A percentile compares a stretch with the other conserved stretches of the same genome.
Conservation (phyloP, 2,329 filamentous ascomycete genomes). For the Nothophoma quercina region DNA sequence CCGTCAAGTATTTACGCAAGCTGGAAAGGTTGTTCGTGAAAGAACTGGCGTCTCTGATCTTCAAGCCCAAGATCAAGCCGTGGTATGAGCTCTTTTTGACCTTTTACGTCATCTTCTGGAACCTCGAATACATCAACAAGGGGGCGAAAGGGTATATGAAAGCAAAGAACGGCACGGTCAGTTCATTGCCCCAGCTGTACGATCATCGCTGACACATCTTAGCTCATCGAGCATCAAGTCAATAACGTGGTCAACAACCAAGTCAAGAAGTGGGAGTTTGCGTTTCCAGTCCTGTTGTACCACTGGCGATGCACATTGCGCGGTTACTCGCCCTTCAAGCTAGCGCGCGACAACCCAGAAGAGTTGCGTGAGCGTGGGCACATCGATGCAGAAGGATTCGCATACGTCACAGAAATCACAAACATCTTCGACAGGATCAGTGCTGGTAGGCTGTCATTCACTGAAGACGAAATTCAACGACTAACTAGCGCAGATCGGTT, state of each 20-base stretch:
- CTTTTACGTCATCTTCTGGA: constrained; percentile 47
- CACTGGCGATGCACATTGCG: constrained; percentile 45
- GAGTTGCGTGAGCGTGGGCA: constrained; percentile 40
- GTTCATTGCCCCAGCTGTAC: constrained; percentile 9
- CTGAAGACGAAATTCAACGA: not conserved
- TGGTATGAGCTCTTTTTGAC: constrained; percentile 49
- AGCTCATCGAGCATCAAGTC: constrained; percentile 44
- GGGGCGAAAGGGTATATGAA: constrained; percentile 45
- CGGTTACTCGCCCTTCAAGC: constrained; percentile 42
- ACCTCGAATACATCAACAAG: constrained; percentile 47
- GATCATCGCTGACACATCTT: constrained; percentile 20
- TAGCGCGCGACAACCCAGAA: constrained; percentile 46
- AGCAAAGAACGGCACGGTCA: constrained; percentile 47
- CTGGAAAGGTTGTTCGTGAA: constrained; percentile 42
- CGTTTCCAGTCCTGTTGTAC: constrained; percentile 40
- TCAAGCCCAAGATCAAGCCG: constrained; percentile 44
- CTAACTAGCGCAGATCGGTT: constrained; percentile 37
- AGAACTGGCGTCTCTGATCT: constrained; percentile 38
- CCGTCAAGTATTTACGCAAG: constrained; percentile 42
- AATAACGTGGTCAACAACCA: constrained; percentile 44
- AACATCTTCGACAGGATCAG: constrained; percentile 35
- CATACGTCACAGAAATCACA: constrained; percentile 41
- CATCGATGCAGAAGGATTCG: constrained; percentile 39
- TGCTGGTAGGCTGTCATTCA: constrained; percentile 31
- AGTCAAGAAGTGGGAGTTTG: constrained; percentile 46